Conservation (phyloP, 345 rosid genomes). For the Cardiospermum halicacabum region DNA sequence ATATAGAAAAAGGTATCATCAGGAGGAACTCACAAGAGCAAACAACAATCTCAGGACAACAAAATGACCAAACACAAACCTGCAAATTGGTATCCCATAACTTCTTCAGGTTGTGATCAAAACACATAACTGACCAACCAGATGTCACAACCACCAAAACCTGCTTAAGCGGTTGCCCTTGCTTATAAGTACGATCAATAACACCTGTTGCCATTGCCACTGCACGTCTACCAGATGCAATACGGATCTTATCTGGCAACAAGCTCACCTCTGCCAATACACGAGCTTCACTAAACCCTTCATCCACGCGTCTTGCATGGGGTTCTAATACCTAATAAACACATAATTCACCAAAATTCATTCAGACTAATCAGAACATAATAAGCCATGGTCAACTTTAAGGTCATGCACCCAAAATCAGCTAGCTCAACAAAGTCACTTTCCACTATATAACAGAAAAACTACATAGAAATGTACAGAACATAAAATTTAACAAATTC, state of each 20-base stretch:
- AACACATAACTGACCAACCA: conserved; percentile 94
- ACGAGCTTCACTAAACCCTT: conserved; percentile 87
- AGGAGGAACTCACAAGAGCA: not conserved
- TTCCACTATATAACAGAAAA: too few relatives aligned
- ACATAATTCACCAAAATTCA: conserved; percentile 1
- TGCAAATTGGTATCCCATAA: conserved; percentile 92
- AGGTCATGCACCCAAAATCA: not conserved
- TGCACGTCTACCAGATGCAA: conserved; percentile 79
- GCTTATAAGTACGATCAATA: conserved; percentile 57
- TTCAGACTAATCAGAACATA: not conserved
- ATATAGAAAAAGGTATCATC: conserved; percentile 14
- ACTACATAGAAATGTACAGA: too few relatives aligned
- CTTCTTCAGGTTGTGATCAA: conserved; percentile 91
- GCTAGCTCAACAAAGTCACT: too few relatives aligned
- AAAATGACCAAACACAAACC: conserved; percentile 33
- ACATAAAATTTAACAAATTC: too few relatives aligned
- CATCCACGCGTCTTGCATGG: conserved; percentile 73
- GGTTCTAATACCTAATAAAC: conserved; percentile 74
- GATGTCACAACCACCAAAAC: conserved; percentile 96
- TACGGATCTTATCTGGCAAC: conserved; percentile 84
- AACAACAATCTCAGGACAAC: conserved; percentile 1
- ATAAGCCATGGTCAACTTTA: not conserved
- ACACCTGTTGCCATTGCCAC: conserved; percentile 97
- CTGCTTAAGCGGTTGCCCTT: conserved; percentile 80
- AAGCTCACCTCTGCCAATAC: conserved; percentile 56